Evolutionary conservation across 2,329 filamentous ascomycete species (phyloP), one percentile per base, ranked within the genome.

Genomic region (Teratosphaeria nubilosa): DNA sequence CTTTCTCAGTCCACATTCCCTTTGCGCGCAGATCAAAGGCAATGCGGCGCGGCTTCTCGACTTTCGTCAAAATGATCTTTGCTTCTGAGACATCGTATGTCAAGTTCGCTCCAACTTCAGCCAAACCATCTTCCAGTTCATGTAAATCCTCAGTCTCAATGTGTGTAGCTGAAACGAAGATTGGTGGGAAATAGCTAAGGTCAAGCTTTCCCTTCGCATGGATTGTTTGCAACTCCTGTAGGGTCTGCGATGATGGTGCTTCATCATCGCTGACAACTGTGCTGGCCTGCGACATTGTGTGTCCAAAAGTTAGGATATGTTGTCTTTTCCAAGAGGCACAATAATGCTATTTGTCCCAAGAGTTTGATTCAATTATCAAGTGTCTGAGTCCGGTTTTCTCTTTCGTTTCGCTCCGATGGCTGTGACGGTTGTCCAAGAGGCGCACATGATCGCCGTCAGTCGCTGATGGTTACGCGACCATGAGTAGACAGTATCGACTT

Each of bases 31-130:
- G 76, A 73, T 97, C 92, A 65, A 95, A 85, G 53, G 82, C 78
- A 0, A 90, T 90, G 20, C 92, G 81, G 65, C 84, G 81, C 63
- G 82, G 85, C 57, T 83, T 86, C 0, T 79, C 78, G 34, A 95
- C 80, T 63, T 85, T 89, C 1, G 88, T 90, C 31, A 97, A 70
- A 1, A 96, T 78, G 2, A 96, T 72, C 4, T 82, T 78, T 0
- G 90, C 90, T 71, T 92, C 87, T 14, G 78, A 77, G 56, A 87
- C 77, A 70, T 92, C 82, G 59, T 86, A 86, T 0, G 89, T 91
- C 56, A 94, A 70, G 0, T 78, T 80, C 5, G 81, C 83, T 56
- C 75, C 74, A 56, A 74, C 71, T 6, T 72, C 68, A 3, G 80
- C 76, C 10, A 95, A 81, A 24, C 79, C 79, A 27, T 84, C 80